Conservation (phyloP, 2,329 filamentous ascomycete species). For the Ilyonectria robusta region DNA sequence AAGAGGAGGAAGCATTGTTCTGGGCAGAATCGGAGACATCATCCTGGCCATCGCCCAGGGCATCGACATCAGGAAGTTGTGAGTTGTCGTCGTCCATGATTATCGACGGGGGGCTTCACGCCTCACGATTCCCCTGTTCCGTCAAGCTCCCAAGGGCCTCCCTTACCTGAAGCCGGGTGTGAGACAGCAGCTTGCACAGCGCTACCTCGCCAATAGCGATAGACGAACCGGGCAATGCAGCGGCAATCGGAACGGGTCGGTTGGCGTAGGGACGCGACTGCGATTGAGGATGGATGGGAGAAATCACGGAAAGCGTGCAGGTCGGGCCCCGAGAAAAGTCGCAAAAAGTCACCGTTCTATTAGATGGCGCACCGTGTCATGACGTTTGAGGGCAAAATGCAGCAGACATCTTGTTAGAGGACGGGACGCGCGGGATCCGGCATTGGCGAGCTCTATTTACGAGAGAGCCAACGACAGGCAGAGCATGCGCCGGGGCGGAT, state of each 20-base stretch:
- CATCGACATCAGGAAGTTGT: slow-evolving; percentile 32
- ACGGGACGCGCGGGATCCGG: slow-evolving; percentile 45
- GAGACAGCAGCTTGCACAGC: not conserved
- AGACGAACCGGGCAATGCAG: slow-evolving; percentile 15
- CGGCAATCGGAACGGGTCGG: slow-evolving; percentile 19
- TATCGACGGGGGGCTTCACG: not conserved
- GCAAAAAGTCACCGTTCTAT: slow-evolving; percentile 5
- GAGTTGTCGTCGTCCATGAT: slow-evolving; percentile 38
- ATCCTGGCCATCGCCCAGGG: slow-evolving; percentile 35
- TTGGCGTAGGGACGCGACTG: slow-evolving; percentile 26
- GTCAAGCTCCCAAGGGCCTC: not conserved
- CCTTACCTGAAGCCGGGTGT: too few species aligned
- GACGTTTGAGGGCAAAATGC: slow-evolving; percentile 7
- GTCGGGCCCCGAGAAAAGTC: slow-evolving; percentile 33
- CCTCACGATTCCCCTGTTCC: not conserved
- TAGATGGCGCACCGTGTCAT: slow-evolving; percentile 11
- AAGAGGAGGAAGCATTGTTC: slow-evolving; percentile 40
- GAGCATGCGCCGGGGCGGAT: not conserved
- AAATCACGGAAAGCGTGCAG: slow-evolving; percentile 23
- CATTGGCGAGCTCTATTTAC: not conserved
- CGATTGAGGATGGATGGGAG: slow-evolving; percentile 13
- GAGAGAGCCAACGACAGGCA: not conserved
- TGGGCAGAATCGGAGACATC: slow-evolving; percentile 41
- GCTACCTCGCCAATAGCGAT: slow-evolving; percentile 2
- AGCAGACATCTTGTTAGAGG: not conserved